Conservation (phyloP, 225 moss, liverwort and hornwort species). For the Pleurozium schreberi region DNA sequence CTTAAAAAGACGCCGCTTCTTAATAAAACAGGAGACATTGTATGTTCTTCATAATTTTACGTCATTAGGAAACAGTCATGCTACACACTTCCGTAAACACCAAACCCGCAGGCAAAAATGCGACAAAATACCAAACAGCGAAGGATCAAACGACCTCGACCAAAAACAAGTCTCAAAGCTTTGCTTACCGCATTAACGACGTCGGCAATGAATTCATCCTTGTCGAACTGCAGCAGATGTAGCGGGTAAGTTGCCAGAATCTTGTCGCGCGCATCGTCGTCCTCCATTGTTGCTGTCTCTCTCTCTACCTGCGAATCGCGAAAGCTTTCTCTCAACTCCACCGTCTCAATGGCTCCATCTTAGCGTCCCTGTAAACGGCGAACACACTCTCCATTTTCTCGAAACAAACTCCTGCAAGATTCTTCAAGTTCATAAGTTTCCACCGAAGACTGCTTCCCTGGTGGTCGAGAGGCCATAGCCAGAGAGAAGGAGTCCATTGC, state of each 20-base stretch:
- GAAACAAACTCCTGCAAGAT: background rate
- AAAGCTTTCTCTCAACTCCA: background rate
- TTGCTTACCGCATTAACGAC: constrained; percentile 32
- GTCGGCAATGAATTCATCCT: constrained; percentile 27
- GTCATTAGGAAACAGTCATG: background rate
- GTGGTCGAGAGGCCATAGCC: background rate
- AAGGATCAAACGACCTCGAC: background rate
- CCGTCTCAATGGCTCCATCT: background rate
- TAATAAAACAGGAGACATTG: too few relatives aligned
- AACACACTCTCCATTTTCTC: background rate
- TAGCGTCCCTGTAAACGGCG: background rate
- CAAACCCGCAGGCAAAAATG: background rate
- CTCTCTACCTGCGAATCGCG: background rate
- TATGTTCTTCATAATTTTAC: too few relatives aligned
- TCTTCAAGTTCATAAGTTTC: background rate
- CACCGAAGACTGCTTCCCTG: background rate
- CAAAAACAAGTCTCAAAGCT: background rate
- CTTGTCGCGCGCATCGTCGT: background rate
- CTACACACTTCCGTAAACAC: background rate
- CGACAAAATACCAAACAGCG: background rate
- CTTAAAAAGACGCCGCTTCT: too few relatives aligned
- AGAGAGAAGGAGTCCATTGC: background rate
- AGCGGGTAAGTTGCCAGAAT: constrained; percentile 11
- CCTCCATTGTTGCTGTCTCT: background rate
- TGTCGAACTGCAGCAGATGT: constrained; percentile 27